These are phyloP conservation scores for Dioszegia crocea DNA, from an alignment of 768 basidiomycete species.

Conservation along the genomic window DNA sequence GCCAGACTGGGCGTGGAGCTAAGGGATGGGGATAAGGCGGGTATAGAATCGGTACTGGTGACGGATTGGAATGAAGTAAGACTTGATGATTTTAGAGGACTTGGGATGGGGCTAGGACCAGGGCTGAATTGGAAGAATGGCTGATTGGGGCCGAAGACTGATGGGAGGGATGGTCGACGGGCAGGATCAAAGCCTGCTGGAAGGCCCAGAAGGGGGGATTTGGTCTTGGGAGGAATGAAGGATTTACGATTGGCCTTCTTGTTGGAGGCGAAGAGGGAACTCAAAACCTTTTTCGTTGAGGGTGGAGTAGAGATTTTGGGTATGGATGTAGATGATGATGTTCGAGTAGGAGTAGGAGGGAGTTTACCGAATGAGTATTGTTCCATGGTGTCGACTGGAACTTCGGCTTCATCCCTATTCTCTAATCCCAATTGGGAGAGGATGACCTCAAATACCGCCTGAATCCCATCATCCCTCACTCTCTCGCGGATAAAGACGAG, in stretches of 20 bases:
- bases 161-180: slow-evolving; percentile 18
- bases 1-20: background rate
- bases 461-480: background rate
- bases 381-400: background rate
- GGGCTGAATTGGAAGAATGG: background rate
- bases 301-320: background rate
- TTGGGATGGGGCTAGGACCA: too few relatives aligned
- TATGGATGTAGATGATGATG: background rate
- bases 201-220: background rate
- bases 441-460: background rate
- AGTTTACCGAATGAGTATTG: too few relatives aligned
- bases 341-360: background rate
- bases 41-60: background rate
- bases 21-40: background rate
- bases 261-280: background rate
- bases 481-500: slow-evolving; percentile 6
- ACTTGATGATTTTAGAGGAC: background rate
- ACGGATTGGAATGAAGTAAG: slow-evolving; percentile 1
- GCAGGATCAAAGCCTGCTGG: slow-evolving; percentile 9
- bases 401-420: background rate
- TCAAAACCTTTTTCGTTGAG: background rate
- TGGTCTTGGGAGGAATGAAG: background rate
- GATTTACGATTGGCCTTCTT: background rate
- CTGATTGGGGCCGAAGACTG: background rate
- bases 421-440: background rate